Conservation (phyloP, 2,329 filamentous ascomycete genomes). For the Fusarium sp. region DNA sequence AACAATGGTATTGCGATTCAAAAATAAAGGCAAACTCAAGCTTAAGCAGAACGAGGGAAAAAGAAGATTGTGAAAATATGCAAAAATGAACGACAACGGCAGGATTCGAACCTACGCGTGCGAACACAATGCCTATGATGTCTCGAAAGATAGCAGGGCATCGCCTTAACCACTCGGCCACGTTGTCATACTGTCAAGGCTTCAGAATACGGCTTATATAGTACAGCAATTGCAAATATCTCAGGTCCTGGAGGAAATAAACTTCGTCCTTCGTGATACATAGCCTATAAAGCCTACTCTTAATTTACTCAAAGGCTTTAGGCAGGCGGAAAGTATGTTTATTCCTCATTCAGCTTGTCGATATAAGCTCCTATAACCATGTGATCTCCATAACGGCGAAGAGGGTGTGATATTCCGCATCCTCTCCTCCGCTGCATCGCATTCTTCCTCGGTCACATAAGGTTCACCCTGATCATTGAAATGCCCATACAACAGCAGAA, state of each 20-base stretch:
- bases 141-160: slow-evolving; percentile 31
- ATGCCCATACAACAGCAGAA: background rate
- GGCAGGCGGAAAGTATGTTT: too few relatives aligned
- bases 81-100: slow-evolving; percentile 23
- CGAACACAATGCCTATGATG: slow-evolving; percentile 34
- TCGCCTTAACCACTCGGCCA: slow-evolving; percentile 35
- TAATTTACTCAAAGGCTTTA: too few relatives aligned
- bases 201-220: rapidly evolving
- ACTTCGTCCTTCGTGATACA: rapidly evolving
- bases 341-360: background rate
- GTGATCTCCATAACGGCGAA: background rate
- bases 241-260: rapidly evolving
- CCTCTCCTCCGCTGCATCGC: background rate
- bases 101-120: slow-evolving; percentile 35
- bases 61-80: background rate
- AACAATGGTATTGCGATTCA: background rate
- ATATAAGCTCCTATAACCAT: background rate
- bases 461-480: background rate
- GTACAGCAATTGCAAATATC: rapidly evolving
- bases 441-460: background rate
- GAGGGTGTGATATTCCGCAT: slow-evolving; percentile 11
- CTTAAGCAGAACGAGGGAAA: rapidly evolving
- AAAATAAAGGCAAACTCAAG: background rate
- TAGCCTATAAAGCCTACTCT: too few relatives aligned
- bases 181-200: background rate